Evolutionary conservation across 179 eudicot genomes (phyloP).

Genomic region (Dionaea muscipula): DNA sequence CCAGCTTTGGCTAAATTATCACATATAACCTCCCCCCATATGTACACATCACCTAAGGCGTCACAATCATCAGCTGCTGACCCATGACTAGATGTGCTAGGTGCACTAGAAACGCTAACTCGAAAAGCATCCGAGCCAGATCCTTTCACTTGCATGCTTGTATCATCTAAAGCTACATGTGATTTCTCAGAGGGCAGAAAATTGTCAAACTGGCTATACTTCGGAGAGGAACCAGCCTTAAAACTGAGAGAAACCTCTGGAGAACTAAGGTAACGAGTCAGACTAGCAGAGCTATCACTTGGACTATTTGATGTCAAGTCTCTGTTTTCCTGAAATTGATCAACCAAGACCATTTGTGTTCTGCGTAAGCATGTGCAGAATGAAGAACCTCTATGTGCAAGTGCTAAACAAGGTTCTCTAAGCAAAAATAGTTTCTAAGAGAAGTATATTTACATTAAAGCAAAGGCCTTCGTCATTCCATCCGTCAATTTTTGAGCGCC

Average conservation of each 20-base stretch:
- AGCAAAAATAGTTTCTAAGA: conserved; percentile 7
- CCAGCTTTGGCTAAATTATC: conserved; percentile 44
- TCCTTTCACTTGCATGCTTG: conserved; percentile 72
- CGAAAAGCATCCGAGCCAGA: conserved; percentile 61
- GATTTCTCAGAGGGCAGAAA: conserved; percentile 35
- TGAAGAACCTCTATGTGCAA: neutral
- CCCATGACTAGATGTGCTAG: conserved; percentile 87
- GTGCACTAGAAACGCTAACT: conserved; percentile 85
- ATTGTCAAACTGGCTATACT: conserved; percentile 30
- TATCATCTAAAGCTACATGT: conserved; percentile 60
- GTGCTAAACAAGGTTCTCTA: neutral
- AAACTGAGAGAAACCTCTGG: conserved; percentile 51
- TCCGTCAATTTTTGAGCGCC: conserved; percentile 89
- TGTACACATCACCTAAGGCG: conserved; percentile 79
- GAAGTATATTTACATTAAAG: conserved; percentile 37
- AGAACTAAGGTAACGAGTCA: conserved; percentile 47
- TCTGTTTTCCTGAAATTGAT: conserved; percentile 52
- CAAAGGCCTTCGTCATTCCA: conserved; percentile 78
- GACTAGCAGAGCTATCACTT: conserved; percentile 57
- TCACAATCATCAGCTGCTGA: conserved; percentile 79
- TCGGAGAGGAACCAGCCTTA: conserved; percentile 42
- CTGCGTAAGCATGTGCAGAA: neutral
- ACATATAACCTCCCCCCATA: conserved; percentile 81
- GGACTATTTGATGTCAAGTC: conserved; percentile 62
- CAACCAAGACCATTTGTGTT: conserved; percentile 1